phyloP scores from a whole-genome alignment of 352 stramenopile species.

The Phytophthora palmivora region DNA sequence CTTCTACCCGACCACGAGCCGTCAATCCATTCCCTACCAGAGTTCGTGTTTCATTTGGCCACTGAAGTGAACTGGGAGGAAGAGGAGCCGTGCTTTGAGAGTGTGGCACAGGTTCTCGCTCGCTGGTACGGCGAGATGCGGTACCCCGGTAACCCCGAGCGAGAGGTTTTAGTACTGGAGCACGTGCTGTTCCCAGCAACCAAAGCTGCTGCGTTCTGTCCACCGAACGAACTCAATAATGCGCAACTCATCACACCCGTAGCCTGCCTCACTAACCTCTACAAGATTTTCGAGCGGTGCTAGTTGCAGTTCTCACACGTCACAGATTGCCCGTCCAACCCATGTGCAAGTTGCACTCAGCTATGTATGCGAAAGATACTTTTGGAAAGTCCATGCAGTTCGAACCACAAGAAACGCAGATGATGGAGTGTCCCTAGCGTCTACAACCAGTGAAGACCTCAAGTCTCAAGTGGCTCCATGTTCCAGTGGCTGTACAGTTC shows the following conservation, averaged over 20 bases:
- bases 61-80: constrained; percentile 96
- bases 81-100: constrained; percentile 95
- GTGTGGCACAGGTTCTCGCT: constrained; percentile 91
- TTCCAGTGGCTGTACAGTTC: constrained; percentile 6
- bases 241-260: constrained; percentile 87
- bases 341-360: not conserved
- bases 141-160: constrained; percentile 60
- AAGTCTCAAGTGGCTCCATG: constrained; percentile 7
- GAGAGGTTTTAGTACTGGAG: constrained; percentile 83
- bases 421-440: constrained; percentile 4
- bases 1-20: constrained; percentile 92
- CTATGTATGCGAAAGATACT: constrained; percentile 12
- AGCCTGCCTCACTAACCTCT: constrained; percentile 96
- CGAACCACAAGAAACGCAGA: constrained; percentile 7
- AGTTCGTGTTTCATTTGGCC: constrained; percentile 95
- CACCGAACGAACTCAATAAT: constrained; percentile 77
- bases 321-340: not conserved
- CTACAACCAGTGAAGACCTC: not conserved
- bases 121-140: constrained; percentile 94
- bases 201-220: constrained; percentile 72
- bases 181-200: constrained; percentile 95
- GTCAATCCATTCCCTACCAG: constrained; percentile 92
- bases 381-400: not conserved
- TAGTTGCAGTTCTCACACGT: constrained; percentile 39
- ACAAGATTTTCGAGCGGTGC: constrained; percentile 99